Conservation (phyloP, 108 stramenopile species). For the Seminavis robusta region DNA sequence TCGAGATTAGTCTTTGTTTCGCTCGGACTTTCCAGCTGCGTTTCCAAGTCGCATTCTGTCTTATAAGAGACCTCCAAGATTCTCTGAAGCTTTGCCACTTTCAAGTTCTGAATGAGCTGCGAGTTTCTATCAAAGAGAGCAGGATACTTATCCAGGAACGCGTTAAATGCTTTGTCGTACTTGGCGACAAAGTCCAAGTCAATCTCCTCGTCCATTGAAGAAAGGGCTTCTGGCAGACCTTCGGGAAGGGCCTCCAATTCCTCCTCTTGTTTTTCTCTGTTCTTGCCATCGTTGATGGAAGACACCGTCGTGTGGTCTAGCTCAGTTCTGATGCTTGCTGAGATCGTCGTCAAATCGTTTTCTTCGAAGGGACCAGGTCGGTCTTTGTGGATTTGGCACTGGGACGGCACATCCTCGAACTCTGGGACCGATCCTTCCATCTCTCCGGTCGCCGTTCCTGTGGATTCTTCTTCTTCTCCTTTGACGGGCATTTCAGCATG, state of each 20-base stretch:
- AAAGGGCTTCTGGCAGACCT: no score
- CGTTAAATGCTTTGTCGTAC: constrained; percentile 38
- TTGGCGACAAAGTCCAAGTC: constrained; percentile 37
- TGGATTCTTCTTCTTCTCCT: no score
- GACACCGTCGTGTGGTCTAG: no score
- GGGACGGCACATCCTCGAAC: background rate
- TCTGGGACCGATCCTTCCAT: no score
- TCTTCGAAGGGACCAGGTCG: no score
- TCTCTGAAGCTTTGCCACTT: constrained; percentile 40
- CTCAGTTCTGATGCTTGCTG: no score
- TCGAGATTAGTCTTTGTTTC: background rate
- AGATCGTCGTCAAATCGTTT: no score
- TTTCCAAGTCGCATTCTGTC: constrained; percentile 15
- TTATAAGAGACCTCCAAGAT: constrained; percentile 15
- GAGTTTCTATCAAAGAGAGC: constrained; percentile 20
- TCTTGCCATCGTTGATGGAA: no score
- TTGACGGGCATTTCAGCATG: no score
- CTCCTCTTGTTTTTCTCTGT: no score
- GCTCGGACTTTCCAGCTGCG: constrained; percentile 5
- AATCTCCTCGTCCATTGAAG: constrained; percentile 20
- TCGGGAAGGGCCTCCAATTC: no score
- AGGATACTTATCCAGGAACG: constrained; percentile 31
- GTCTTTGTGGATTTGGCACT: background rate
- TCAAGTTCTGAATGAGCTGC: constrained; percentile 31
- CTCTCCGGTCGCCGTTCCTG: no score